Percentiles rank a stretch among this genome's conserved stretches.
phyloP scores from a whole-genome alignment of 108 stramenopile species.

The Aurantiochytrium sp. region DNA sequence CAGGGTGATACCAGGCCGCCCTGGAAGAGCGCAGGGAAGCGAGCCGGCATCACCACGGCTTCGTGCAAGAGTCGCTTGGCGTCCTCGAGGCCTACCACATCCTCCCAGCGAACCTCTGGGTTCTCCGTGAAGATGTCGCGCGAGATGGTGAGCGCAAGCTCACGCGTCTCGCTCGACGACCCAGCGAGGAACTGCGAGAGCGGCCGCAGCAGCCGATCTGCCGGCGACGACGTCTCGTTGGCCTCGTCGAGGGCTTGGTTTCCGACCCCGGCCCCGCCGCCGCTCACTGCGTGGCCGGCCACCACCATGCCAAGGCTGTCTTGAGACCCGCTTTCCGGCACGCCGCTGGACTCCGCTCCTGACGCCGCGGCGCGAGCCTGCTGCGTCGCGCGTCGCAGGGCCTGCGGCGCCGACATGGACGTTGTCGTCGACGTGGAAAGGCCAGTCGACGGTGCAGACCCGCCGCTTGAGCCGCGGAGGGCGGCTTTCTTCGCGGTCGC shows the following conservation, averaged over 20 bases:
- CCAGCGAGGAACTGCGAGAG: conserved; percentile 61
- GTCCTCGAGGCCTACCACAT: conserved; percentile 52
- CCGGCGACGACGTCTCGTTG: not conserved
- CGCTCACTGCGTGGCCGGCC: not conserved
- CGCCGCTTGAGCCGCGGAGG: not conserved
- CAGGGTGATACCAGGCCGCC: conserved; percentile 65
- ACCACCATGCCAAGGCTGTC: not conserved
- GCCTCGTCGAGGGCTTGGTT: not conserved
- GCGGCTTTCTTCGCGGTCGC: not conserved
- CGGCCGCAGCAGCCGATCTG: conserved; percentile 42
- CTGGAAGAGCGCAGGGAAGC: conserved; percentile 66
- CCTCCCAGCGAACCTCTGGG: conserved; percentile 50
- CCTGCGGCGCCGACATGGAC: too few species aligned
- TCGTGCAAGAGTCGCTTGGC: conserved; percentile 64
- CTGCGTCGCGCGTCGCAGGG: too few species aligned
- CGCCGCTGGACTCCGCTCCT: too few species aligned
- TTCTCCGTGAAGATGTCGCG: conserved; percentile 58
- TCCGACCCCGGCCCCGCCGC: not conserved
- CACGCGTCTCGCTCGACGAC: conserved; percentile 42
- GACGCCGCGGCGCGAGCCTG: too few species aligned
- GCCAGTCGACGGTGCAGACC: too few species aligned
- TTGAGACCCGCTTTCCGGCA: too few species aligned
- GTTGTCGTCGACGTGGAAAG: too few species aligned
- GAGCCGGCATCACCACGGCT: conserved; percentile 62
- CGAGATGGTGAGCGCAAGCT: conserved; percentile 50